phyloP scores from a whole-genome alignment of 139 green algal genomes.

The Pycnococcus provasolii region DNA sequence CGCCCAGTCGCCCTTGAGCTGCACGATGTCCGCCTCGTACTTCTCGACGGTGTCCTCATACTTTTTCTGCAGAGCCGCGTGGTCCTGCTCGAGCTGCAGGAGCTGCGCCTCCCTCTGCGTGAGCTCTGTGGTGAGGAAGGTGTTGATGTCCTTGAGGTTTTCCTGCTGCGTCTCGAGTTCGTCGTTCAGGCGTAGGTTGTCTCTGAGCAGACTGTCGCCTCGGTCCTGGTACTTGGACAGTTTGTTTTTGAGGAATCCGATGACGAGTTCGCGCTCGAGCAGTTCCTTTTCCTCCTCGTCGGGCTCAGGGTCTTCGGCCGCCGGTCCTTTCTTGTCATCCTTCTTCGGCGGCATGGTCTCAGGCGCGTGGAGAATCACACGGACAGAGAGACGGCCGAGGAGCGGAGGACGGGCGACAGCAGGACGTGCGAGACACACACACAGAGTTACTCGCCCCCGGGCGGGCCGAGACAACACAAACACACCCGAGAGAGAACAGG shows the following conservation, averaged over 20 bases:
- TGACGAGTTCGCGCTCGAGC: conserved; percentile 60
- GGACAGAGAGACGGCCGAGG: no score
- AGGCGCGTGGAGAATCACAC: no score
- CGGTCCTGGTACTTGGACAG: conserved; percentile 43
- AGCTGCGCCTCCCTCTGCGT: conserved; percentile 19
- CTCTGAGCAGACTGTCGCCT: conserved; percentile 46
- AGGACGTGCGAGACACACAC: no score
- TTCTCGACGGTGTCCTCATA: conserved; percentile 35
- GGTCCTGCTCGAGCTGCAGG: neutral
- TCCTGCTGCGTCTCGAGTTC: conserved; percentile 58
- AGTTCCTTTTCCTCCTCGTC: conserved; percentile 51
- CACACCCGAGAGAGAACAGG: no score
- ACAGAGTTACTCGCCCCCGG: no score
- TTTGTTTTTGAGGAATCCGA: conserved; percentile 55
- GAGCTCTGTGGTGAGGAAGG: conserved; percentile 61
- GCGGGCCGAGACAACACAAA: no score
- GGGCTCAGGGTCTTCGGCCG: conserved; percentile 20
- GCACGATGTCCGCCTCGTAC: conserved; percentile 32
- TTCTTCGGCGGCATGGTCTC: conserved; percentile 53
- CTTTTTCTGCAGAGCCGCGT: conserved; percentile 30
- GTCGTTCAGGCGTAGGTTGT: conserved; percentile 48
- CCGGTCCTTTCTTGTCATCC: conserved; percentile 29
- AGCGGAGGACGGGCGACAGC: no score
- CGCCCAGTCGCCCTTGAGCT: conserved; percentile 35
- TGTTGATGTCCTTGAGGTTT: conserved; percentile 64